Percentiles rank a stretch among this genome's conserved stretches.
These are phyloP conservation scores for Gossypium arboreum DNA, from an alignment of 345 rosid genomes.

Conservation along the genomic window DNA sequence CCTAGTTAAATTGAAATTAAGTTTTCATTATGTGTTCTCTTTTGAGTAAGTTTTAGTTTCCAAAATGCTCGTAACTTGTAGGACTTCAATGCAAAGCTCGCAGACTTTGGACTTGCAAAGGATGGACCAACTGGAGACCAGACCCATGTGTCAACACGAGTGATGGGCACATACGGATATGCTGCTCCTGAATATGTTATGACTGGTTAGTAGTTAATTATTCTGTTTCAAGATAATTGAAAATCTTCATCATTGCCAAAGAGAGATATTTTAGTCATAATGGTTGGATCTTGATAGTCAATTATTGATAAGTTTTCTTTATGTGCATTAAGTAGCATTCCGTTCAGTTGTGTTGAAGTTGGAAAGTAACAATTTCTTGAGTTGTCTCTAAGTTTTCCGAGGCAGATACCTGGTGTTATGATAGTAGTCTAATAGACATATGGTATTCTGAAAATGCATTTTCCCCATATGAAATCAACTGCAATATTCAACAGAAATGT, in stretches of 20 bases:
- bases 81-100: conserved; percentile 86
- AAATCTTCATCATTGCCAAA: neutral
- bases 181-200: conserved; percentile 98
- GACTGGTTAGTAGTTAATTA: conserved; percentile 65
- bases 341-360: neutral
- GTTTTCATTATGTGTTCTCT: neutral
- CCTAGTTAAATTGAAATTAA: conserved; percentile 2
- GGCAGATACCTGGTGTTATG: neutral
- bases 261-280: neutral
- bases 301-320: neutral
- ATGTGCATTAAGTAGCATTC: neutral
- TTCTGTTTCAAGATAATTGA: conserved; percentile 8
- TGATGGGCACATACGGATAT: conserved; percentile 97
- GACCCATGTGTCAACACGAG: conserved; percentile 96
- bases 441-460: neutral
- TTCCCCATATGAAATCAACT: neutral
- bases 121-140: conserved; percentile 99
- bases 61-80: conserved; percentile 34
- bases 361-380: neutral
- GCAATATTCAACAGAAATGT: neutral
- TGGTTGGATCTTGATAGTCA: neutral
- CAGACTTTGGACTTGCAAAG: conserved; percentile 95
- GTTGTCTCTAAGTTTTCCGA: neutral
- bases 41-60: conserved; percentile 15
- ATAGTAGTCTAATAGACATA: neutral